Conservation (phyloP, 2,329 filamentous ascomycete species). For the Capronia americana region DNA sequence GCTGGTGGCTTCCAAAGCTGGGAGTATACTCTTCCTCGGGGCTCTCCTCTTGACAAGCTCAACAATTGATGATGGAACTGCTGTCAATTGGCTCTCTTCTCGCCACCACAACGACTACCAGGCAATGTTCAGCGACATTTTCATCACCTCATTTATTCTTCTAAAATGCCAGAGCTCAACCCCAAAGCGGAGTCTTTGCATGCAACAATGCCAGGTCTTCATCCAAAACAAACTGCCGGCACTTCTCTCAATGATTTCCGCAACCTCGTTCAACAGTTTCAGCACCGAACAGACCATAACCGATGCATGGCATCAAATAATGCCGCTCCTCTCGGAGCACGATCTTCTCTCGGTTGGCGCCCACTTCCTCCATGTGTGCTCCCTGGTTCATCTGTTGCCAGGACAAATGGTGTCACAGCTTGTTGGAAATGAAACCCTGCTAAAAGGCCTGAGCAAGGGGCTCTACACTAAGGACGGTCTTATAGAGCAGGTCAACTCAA, state of each 20-base stretch:
- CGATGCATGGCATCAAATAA: constrained; percentile 68
- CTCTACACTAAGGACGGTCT: constrained; percentile 80
- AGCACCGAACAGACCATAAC: constrained; percentile 70
- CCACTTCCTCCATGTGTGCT: constrained; percentile 89
- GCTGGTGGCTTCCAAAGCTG: constrained; percentile 76
- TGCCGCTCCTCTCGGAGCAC: constrained; percentile 69
- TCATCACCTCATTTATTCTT: constrained; percentile 87
- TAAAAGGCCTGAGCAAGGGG: constrained; percentile 72
- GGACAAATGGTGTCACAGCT: constrained; percentile 79
- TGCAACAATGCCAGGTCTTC: constrained; percentile 76
- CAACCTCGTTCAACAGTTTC: constrained; percentile 64
- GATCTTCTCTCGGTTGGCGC: constrained; percentile 71
- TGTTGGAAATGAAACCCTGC: constrained; percentile 82
- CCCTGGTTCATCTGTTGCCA: constrained; percentile 82
- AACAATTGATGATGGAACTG: constrained; percentile 76
- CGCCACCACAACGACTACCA: constrained; percentile 85
- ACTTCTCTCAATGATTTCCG: constrained; percentile 64
- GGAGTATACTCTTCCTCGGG: constrained; percentile 84
- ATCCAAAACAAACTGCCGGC: constrained; percentile 75
- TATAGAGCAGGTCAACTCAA: constrained; percentile 76
- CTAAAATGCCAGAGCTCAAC: constrained; percentile 72
- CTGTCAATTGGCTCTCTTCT: constrained; percentile 82
- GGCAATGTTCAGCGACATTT: constrained; percentile 77
- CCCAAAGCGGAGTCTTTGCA: constrained; percentile 51
- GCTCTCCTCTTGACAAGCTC: constrained; percentile 81